Percentiles rank a stretch among this genome's conserved stretches.
These are phyloP conservation scores for Colletotrichum gigasporum DNA, from an alignment of 2,329 filamentous ascomycete genomes.

Conservation along the genomic window DNA sequence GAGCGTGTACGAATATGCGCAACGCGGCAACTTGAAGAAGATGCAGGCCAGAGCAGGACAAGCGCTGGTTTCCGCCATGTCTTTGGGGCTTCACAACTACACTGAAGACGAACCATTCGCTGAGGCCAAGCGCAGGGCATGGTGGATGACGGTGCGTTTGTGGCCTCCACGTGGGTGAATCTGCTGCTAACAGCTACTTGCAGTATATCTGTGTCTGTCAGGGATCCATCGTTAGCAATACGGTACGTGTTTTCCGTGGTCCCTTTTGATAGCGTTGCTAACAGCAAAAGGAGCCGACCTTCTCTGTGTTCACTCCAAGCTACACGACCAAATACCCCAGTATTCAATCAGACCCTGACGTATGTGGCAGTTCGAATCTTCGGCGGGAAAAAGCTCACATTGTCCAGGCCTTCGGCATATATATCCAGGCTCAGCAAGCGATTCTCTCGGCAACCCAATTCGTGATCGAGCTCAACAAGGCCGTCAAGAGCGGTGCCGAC, in stretches of 20 bases:
- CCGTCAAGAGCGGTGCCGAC: conserved; percentile 46
- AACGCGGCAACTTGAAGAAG: conserved; percentile 62
- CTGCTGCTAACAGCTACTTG: neutral
- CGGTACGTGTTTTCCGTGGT: conserved; percentile 43
- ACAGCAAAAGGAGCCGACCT: conserved; percentile 48
- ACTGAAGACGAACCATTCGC: conserved; percentile 49
- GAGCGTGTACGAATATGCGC: conserved; percentile 62
- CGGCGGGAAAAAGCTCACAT: neutral
- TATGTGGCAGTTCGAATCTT: conserved; percentile 31
- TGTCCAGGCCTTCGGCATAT: conserved; percentile 51
- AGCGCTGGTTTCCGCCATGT: conserved; percentile 57
- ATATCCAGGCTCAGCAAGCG: conserved; percentile 57
- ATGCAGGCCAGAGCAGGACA: conserved; percentile 59
- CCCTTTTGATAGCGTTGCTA: conserved; percentile 1
- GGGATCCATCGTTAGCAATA: conserved; percentile 60
- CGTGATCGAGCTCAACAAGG: conserved; percentile 56
- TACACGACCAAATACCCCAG: conserved; percentile 56
- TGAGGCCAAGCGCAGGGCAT: conserved; percentile 56
- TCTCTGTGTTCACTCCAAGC: conserved; percentile 52
- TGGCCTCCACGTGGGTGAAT: neutral
- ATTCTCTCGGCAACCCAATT: conserved; percentile 58
- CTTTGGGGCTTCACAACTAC: conserved; percentile 51
- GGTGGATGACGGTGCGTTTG: conserved; percentile 60
- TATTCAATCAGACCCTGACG: conserved; percentile 51
- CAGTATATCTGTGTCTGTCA: conserved; percentile 61